Percentiles rank a stretch among this genome's conserved stretches.
Evolutionary conservation across 345 rosid species (phyloP).

Genomic region (Firmiana major): DNA sequence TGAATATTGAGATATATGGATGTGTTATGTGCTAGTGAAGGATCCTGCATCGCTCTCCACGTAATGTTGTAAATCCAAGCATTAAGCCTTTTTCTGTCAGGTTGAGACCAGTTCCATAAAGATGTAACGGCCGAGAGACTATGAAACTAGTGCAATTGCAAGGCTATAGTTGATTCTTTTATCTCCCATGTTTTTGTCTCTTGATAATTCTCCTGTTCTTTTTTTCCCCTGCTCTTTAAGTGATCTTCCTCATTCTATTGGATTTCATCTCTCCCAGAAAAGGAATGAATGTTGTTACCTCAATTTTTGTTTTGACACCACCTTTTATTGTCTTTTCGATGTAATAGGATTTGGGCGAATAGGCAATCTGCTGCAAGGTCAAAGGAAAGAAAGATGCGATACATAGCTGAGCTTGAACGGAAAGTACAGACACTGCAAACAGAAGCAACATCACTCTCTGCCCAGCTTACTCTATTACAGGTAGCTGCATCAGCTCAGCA

Average conservation of each 20-base stretch:
- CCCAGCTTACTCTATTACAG: conserved; percentile 87
- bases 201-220: background rate
- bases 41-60: background rate
- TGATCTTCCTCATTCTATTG: background rate
- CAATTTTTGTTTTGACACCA: background rate
- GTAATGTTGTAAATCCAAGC: background rate
- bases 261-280: background rate
- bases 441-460: conserved; percentile 88
- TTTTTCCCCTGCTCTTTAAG: background rate
- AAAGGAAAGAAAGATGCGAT: conserved; percentile 93
- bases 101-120: background rate
- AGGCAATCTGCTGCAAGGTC: conserved; percentile 98
- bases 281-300: background rate
- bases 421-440: conserved; percentile 89
- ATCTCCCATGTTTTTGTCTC: background rate
- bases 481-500: conserved; percentile 33
- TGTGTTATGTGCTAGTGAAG: background rate
- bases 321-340: conserved; percentile 6
- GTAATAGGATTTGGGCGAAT: conserved; percentile 86
- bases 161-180: background rate
- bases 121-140: background rate
- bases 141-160: background rate
- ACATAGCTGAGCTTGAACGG: conserved; percentile 86
- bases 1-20: background rate
- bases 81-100: background rate